phyloP scores from a whole-genome alignment of 768 basidiomycete species.

The Postia placenta region DNA sequence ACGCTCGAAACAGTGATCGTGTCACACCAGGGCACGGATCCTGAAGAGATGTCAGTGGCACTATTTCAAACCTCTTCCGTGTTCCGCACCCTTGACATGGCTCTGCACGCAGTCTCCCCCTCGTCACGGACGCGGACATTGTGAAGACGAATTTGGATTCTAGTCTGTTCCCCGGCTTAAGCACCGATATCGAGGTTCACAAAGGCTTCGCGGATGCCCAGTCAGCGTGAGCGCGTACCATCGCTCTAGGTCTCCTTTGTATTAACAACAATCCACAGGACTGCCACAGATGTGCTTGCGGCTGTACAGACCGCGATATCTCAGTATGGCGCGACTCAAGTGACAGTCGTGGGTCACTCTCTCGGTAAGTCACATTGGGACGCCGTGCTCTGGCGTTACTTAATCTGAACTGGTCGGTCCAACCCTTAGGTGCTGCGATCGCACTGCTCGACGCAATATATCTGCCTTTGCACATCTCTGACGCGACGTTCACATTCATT shows the following conservation, averaged over 20 bases:
- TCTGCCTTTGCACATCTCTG: conserved; percentile 43
- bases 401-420: neutral
- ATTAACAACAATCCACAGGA: conserved; percentile 18
- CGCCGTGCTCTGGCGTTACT: too few species aligned
- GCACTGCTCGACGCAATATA: conserved; percentile 45
- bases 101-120: conserved; percentile 21
- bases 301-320: conserved; percentile 39
- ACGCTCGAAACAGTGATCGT: conserved; percentile 30
- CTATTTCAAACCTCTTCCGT: neutral
- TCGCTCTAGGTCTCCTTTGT: too few species aligned
- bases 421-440: conserved; percentile 50
- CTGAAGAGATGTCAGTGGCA: conserved; percentile 23
- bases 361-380: conserved; percentile 25
- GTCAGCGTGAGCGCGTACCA: conserved; percentile 30
- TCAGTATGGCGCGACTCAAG: conserved; percentile 26
- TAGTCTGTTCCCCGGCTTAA: conserved; percentile 45
- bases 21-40: conserved; percentile 32
- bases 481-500: conserved; percentile 22
- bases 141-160: conserved; percentile 28
- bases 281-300: conserved; percentile 34
- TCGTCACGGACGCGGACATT: conserved; percentile 40
- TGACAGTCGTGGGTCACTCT: conserved; percentile 42
- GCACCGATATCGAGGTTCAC: conserved; percentile 35
- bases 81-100: neutral
- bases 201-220: conserved; percentile 42